Evolutionary conservation across 768 basidiomycete species (phyloP).

Genomic region (Suillus tomentosus): DNA sequence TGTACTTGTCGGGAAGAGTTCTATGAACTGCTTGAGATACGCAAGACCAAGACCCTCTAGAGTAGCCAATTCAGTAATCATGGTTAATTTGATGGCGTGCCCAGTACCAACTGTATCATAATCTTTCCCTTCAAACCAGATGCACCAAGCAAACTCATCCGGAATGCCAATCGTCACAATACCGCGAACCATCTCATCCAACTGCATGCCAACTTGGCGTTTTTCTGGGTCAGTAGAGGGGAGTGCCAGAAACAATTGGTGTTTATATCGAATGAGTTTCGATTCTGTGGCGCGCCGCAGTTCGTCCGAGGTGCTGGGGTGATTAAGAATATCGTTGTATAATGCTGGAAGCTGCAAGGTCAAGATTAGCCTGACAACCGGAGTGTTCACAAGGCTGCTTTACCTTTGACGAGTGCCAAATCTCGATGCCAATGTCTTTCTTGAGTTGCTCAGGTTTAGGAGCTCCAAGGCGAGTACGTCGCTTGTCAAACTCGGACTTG

Average conservation of each 20-base stretch:
- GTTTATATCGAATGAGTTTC: constrained; percentile 69
- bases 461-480: constrained; percentile 76
- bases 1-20: constrained; percentile 61
- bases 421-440: constrained; percentile 67
- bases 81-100: constrained; percentile 3
- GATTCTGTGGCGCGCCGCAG: constrained; percentile 77
- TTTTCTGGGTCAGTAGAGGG: constrained; percentile 49
- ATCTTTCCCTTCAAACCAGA: constrained; percentile 76
- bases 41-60: constrained; percentile 63
- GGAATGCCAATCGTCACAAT: constrained; percentile 73
- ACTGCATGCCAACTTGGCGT: constrained; percentile 50
- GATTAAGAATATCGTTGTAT: constrained; percentile 80
- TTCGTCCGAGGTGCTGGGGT: constrained; percentile 76
- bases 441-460: constrained; percentile 57
- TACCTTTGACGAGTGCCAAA: constrained; percentile 64
- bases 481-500: constrained; percentile 71
- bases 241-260: constrained; percentile 61
- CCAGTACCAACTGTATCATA: constrained; percentile 62
- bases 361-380: constrained; percentile 9
- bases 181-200: constrained; percentile 74
- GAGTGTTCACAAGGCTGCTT: constrained; percentile 10
- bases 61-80: constrained; percentile 12
- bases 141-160: constrained; percentile 82
- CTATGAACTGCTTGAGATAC: constrained; percentile 59
- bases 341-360: constrained; percentile 61